phyloP scores from a whole-genome alignment of 352 stramenopile genomes.

The Globisporangium solare region DNA sequence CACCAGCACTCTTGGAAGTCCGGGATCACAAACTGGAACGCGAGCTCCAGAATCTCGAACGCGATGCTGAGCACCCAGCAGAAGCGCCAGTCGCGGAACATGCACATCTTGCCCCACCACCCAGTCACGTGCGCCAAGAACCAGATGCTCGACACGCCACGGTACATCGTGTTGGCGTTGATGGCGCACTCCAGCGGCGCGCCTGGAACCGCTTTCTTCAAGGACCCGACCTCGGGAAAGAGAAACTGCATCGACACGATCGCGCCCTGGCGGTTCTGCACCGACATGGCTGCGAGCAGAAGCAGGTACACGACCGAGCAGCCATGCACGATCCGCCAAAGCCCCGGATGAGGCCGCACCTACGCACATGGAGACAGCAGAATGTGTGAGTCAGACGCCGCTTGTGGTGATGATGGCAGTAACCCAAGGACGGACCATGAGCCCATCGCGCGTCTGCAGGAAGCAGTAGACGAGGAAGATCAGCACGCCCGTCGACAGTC shows the following conservation, averaged over 20 bases:
- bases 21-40: conserved; percentile 86
- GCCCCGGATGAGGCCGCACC: conserved; percentile 60
- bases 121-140: conserved; percentile 81
- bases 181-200: conserved; percentile 58
- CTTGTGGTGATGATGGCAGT: neutral
- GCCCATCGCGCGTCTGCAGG: conserved; percentile 68
- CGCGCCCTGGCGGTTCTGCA: conserved; percentile 63
- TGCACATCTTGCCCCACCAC: conserved; percentile 93
- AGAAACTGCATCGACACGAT: conserved; percentile 66
- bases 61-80: conserved; percentile 88
- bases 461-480: conserved; percentile 87
- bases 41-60: conserved; percentile 90
- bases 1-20: conserved; percentile 95
- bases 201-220: conserved; percentile 24
- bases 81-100: conserved; percentile 92
- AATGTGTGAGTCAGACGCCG: neutral
- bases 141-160: conserved; percentile 78
- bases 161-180: conserved; percentile 50
- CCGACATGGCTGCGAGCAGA: conserved; percentile 54
- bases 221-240: conserved; percentile 59
- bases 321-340: conserved; percentile 79
- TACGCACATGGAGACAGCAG: conserved; percentile 2
- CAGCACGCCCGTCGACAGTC: conserved; percentile 52
- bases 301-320: conserved; percentile 76
- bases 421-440: conserved; percentile 43